These are phyloP conservation scores for Candida silvicultrix DNA, from an alignment of 805 yeast genomes.

Conservation along the genomic window DNA sequence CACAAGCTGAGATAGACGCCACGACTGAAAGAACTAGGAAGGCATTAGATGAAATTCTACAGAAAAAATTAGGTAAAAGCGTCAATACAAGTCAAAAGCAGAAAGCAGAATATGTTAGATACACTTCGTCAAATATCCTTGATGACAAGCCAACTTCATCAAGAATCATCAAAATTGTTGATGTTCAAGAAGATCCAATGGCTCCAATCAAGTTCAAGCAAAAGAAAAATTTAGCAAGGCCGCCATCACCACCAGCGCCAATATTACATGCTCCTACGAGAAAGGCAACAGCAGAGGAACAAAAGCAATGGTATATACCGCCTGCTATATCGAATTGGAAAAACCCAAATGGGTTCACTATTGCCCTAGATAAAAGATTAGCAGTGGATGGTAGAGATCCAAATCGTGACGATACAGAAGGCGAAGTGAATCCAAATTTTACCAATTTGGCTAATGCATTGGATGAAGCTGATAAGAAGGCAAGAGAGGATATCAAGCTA, in stretches of 20 bases:
- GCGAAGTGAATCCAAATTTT: constrained; percentile 49
- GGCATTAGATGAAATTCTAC: constrained; percentile 47
- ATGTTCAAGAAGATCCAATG: constrained; percentile 73
- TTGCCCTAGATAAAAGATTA: constrained; percentile 72
- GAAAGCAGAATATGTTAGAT: constrained; percentile 38
- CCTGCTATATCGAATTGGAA: constrained; percentile 94
- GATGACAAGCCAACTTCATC: constrained; percentile 25
- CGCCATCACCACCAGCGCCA: constrained; percentile 68
- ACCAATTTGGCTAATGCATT: constrained; percentile 65
- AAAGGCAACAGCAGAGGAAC: constrained; percentile 62
- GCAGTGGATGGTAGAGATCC: constrained; percentile 38
- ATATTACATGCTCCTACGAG: constrained; percentile 45
- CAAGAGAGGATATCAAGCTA: constrained; percentile 47
- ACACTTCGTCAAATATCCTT: constrained; percentile 34
- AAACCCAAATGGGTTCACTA: constrained; percentile 84
- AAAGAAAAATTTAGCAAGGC: constrained; percentile 63
- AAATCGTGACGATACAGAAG: constrained; percentile 26
- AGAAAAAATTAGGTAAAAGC: constrained; percentile 29
- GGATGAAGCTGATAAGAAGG: constrained; percentile 56
- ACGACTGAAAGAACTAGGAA: constrained; percentile 51
- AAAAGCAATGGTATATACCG: constrained; percentile 80
- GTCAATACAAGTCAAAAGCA: constrained; percentile 20
- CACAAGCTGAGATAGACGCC: constrained; percentile 36
- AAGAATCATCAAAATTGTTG: constrained; percentile 59
- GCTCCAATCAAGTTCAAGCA: constrained; percentile 71